A percentile compares a stretch with the other conserved stretches of the same genome.
Evolutionary conservation across 1,139 yeast genomes (phyloP).

Genomic region (Meyerozyma guilliermondii): DNA sequence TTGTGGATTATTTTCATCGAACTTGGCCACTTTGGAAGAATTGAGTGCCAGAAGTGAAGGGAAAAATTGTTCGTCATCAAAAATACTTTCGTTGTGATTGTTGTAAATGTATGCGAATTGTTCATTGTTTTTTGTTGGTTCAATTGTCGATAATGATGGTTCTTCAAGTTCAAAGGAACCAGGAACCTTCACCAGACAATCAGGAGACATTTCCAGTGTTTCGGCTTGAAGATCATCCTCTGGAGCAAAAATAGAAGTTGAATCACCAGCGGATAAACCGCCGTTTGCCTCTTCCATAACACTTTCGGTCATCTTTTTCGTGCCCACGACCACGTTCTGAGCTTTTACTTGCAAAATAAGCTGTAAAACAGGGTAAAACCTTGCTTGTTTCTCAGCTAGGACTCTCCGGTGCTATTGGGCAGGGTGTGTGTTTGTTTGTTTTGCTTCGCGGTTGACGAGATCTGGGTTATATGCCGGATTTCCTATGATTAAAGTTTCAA

Average conservation of each 20-base stretch:
- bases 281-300: neutral
- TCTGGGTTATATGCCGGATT: neutral
- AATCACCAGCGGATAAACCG: neutral
- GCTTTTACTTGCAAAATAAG: neutral
- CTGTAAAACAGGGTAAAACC: neutral
- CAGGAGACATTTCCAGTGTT: neutral
- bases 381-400: neutral
- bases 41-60: conserved; percentile 24
- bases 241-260: neutral
- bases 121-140: neutral
- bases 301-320: neutral
- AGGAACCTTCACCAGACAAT: neutral
- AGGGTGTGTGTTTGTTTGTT: neutral
- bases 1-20: conserved; percentile 30
- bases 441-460: conserved; percentile 1
- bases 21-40: conserved; percentile 24
- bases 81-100: conserved; percentile 37
- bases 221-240: neutral
- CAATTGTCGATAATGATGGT: neutral
- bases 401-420: neutral
- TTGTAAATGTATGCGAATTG: conserved; percentile 18
- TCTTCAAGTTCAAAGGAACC: neutral
- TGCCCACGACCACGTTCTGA: neutral
- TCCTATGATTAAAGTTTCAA: too few species aligned
- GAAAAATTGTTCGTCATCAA: conserved; percentile 32